Conservation (phyloP, 2,329 filamentous ascomycete genomes). For the Pseudocercospora vitis region DNA sequence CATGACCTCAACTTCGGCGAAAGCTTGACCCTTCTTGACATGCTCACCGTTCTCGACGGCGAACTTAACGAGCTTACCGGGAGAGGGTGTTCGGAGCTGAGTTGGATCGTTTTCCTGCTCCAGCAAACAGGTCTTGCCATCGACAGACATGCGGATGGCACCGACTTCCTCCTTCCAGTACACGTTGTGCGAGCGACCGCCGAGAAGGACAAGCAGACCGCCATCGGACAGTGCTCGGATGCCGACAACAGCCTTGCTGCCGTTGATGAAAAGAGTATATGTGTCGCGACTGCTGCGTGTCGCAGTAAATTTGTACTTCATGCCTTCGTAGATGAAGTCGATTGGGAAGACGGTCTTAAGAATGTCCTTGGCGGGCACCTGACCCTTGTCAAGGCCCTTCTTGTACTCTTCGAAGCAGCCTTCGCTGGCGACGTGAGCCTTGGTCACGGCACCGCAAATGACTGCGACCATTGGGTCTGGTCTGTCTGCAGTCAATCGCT, state of each 20-base stretch:
- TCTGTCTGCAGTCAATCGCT: conserved; percentile 93
- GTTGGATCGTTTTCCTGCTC: conserved; percentile 99
- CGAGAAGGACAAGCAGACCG: conserved; percentile 84
- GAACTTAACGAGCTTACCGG: conserved; percentile 97
- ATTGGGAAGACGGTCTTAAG: conserved; percentile 96
- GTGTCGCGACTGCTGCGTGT: conserved; percentile 89
- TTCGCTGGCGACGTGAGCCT: conserved; percentile 93
- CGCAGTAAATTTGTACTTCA: conserved; percentile 96
- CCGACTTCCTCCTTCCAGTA: conserved; percentile 99
- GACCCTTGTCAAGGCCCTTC: conserved; percentile 88
- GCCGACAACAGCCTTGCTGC: conserved; percentile 91
- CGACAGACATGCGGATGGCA: conserved; percentile 90
- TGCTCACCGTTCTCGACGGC: conserved; percentile 94
- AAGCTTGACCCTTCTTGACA: conserved; percentile 86
- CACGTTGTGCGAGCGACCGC: conserved; percentile 92
- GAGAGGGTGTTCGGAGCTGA: conserved; percentile 89
- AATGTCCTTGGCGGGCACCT: conserved; percentile 94
- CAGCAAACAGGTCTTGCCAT: conserved; percentile 95
- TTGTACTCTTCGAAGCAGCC: conserved; percentile 83
- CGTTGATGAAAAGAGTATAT: conserved; percentile 98
- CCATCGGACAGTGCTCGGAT: conserved; percentile 91
- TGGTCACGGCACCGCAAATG: conserved; percentile 89
- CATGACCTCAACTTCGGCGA: conserved; percentile 99
- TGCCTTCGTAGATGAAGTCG: conserved; percentile 97
- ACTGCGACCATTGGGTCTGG: conserved; percentile 93